Evolutionary conservation across 2,329 filamentous ascomycete species (phyloP).

Genomic region (Juglanconis oblonga): DNA sequence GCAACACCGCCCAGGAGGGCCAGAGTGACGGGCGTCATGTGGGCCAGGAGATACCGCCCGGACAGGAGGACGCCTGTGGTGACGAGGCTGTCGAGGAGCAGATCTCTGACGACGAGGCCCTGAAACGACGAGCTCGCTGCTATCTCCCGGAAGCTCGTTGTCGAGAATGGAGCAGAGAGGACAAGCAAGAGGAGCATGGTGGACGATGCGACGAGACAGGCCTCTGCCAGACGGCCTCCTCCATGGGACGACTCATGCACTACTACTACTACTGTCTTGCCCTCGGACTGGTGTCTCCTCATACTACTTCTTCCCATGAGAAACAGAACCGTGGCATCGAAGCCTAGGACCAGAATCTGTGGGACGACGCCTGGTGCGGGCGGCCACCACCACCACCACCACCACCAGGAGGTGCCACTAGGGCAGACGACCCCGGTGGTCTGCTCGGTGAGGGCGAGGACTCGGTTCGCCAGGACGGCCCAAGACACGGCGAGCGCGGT

Average conservation of each 20-base stretch:
- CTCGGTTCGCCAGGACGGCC: not conserved
- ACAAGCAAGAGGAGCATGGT: not conserved
- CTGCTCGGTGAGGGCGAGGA: not conserved
- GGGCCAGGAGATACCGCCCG: not conserved
- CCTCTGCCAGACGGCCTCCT: not conserved
- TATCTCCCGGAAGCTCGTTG: not conserved
- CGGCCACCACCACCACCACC: no score
- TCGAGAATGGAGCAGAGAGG: not conserved
- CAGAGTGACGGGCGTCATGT: not conserved
- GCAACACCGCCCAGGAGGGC: not conserved
- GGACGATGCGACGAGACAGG: not conserved
- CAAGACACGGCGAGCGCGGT: not conserved
- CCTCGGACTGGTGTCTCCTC: not conserved
- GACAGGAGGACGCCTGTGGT: not conserved
- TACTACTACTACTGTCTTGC: no score
- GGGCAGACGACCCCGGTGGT: slow-evolving; percentile 1
- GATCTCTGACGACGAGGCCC: not conserved
- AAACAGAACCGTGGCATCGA: not conserved
- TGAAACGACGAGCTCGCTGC: not conserved
- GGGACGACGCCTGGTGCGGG: not conserved
- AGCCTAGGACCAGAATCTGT: not conserved
- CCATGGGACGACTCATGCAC: no score
- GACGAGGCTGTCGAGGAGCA: not conserved
- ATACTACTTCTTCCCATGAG: not conserved
- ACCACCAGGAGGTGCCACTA: not conserved